Percentiles rank a stretch among this genome's conserved stretches.
Evolutionary conservation across 805 yeast species (phyloP).

Genomic region (Myxozyma udenii): DNA sequence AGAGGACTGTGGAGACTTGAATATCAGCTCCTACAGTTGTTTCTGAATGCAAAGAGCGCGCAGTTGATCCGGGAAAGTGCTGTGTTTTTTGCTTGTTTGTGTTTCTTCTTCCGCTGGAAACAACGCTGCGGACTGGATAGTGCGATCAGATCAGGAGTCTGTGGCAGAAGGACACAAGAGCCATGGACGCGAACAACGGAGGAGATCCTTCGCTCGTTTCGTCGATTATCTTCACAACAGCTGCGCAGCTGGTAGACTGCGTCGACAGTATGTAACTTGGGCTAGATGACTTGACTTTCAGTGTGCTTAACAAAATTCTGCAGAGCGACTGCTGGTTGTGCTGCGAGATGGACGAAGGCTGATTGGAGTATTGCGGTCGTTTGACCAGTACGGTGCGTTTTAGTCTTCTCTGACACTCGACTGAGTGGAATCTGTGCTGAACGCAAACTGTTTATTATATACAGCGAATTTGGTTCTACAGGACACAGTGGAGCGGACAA

Average conservation of each 20-base stretch:
- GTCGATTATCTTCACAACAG: slow-evolving; percentile 45
- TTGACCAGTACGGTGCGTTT: slow-evolving; percentile 73
- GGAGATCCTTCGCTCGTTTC: too few species aligned
- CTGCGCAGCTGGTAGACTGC: slow-evolving; percentile 43
- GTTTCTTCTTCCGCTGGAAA: too few species aligned
- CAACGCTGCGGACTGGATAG: too few species aligned
- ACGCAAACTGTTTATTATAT: background rate
- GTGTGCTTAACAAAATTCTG: too few species aligned
- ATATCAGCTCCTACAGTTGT: too few species aligned
- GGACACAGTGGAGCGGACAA: slow-evolving; percentile 81
- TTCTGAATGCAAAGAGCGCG: too few species aligned
- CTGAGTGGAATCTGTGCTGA: background rate
- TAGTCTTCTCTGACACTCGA: background rate
- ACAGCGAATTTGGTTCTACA: slow-evolving; percentile 83
- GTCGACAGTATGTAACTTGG: slow-evolving; percentile 41
- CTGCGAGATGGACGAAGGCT: slow-evolving; percentile 86
- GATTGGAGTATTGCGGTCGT: slow-evolving; percentile 87
- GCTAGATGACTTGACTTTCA: background rate
- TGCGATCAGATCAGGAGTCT: too few species aligned
- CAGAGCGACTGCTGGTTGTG: slow-evolving; percentile 69
- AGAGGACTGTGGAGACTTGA: too few species aligned
- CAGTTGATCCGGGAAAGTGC: too few species aligned
- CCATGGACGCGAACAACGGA: too few species aligned
- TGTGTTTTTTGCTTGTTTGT: too few species aligned
- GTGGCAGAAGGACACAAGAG: too few species aligned